These are phyloP conservation scores for Rhododendron molle DNA, from an alignment of 148 eudicot species.

Conservation along the genomic window DNA sequence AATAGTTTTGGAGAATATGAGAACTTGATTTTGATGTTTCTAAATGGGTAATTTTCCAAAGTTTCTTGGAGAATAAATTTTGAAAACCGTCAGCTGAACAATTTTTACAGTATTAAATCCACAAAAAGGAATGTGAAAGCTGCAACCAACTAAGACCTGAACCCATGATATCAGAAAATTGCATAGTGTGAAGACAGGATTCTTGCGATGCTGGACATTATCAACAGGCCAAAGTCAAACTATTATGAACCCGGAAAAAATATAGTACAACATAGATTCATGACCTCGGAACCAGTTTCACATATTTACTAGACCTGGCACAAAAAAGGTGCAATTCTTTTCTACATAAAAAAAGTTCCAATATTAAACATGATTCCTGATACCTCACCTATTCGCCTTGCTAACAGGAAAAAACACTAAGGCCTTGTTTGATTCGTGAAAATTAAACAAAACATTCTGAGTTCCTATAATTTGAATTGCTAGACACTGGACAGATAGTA, in stretches of 20 bases:
- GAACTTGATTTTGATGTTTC: background rate
- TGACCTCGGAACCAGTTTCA: background rate
- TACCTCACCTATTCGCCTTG: background rate
- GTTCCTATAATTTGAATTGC: background rate
- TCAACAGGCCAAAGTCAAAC: slow-evolving; percentile 58
- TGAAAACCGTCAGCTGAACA: background rate
- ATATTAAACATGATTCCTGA: background rate
- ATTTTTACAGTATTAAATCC: background rate
- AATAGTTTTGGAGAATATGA: background rate
- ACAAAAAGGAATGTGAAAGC: background rate
- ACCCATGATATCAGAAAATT: slow-evolving; percentile 55
- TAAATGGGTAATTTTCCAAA: background rate
- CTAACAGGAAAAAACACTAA: background rate
- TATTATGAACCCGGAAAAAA: slow-evolving; percentile 41
- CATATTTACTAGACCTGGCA: background rate
- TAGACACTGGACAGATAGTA: background rate
- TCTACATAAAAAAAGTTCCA: background rate
- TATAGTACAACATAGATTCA: background rate
- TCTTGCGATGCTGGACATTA: slow-evolving; percentile 54
- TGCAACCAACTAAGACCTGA: background rate
- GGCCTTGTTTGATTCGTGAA: background rate
- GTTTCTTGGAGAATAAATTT: background rate
- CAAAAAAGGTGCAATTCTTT: background rate
- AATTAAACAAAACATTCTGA: background rate
- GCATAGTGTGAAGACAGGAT: slow-evolving; percentile 52